Evolutionary conservation across 2,329 filamentous ascomycete genomes (phyloP).

Genomic region (Xylariomycetidae sp.): DNA sequence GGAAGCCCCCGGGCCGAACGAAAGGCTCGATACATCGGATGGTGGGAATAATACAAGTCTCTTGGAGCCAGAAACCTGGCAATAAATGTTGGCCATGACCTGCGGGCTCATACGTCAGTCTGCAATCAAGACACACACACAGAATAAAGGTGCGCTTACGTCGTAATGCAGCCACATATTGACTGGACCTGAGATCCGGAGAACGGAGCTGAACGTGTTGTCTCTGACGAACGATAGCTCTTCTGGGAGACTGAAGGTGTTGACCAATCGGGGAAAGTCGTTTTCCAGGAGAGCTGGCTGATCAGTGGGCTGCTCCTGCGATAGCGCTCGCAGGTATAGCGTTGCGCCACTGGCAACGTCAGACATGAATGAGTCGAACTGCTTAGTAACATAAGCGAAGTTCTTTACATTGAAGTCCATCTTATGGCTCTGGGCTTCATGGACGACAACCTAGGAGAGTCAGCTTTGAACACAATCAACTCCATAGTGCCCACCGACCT

Average conservation of each 20-base stretch:
- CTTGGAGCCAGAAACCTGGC: slow-evolving; percentile 70
- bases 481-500: slow-evolving; percentile 46
- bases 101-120: slow-evolving; percentile 23
- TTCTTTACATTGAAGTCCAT: slow-evolving; percentile 85
- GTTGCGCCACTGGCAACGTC: slow-evolving; percentile 52
- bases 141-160: slow-evolving; percentile 35
- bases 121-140: background rate
- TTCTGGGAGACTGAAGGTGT: slow-evolving; percentile 64
- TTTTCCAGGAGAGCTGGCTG: slow-evolving; percentile 60
- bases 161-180: slow-evolving; percentile 92
- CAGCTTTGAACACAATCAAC: no score
- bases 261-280: slow-evolving; percentile 65
- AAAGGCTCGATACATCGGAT: slow-evolving; percentile 61
- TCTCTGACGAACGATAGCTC: slow-evolving; percentile 52
- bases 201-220: slow-evolving; percentile 69
- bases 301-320: slow-evolving; percentile 60
- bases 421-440: slow-evolving; percentile 56
- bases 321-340: slow-evolving; percentile 75
- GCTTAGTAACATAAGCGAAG: slow-evolving; percentile 66
- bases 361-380: slow-evolving; percentile 61
- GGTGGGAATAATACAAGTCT: slow-evolving; percentile 74
- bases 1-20: slow-evolving; percentile 70
- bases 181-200: slow-evolving; percentile 73
- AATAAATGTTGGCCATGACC: slow-evolving; percentile 84
- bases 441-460: slow-evolving; percentile 58